Percentiles rank a stretch among this genome's conserved stretches.
phyloP scores from a whole-genome alignment of 169 alveolate species.

The Cryptosporidium sp. region DNA sequence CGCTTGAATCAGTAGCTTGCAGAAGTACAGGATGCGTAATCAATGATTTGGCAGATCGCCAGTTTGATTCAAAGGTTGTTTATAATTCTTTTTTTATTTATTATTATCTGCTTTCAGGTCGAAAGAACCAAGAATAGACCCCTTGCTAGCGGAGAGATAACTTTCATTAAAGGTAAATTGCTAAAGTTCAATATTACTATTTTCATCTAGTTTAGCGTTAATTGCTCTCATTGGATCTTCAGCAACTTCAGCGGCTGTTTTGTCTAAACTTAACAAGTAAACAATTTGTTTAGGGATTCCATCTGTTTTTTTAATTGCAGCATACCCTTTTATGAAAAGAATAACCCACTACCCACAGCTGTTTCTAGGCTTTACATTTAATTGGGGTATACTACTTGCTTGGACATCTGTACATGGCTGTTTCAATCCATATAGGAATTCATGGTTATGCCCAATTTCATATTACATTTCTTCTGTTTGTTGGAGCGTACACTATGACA shows the following conservation, averaged over 20 bases:
- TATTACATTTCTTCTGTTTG: slow-evolving; percentile 80
- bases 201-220: slow-evolving; percentile 20
- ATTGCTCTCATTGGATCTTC: slow-evolving; percentile 78
- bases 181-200: slow-evolving; percentile 49
- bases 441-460: slow-evolving; percentile 78
- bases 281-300: slow-evolving; percentile 78
- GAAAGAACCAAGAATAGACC: slow-evolving; percentile 94
- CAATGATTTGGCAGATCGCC: slow-evolving; percentile 85
- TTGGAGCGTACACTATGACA: slow-evolving; percentile 94
- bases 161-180: slow-evolving; percentile 32
- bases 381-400: slow-evolving; percentile 89
- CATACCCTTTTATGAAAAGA: slow-evolving; percentile 93
- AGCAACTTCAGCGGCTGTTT: slow-evolving; percentile 78
- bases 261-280: slow-evolving; percentile 75
- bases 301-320: slow-evolving; percentile 82
- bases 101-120: slow-evolving; percentile 79
- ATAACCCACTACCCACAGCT: slow-evolving; percentile 90
- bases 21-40: slow-evolving; percentile 83
- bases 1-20: slow-evolving; percentile 73
- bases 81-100: neutral
- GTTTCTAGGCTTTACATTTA: slow-evolving; percentile 91
- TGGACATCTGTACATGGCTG: slow-evolving; percentile 81
- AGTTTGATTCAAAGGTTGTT: slow-evolving; percentile 78
- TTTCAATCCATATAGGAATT: slow-evolving; percentile 79
- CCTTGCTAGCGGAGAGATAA: slow-evolving; percentile 90